A percentile compares a stretch with the other conserved stretches of the same genome.
phyloP scores from a whole-genome alignment of 2,329 filamentous ascomycete species.

The Epicoccum sorghinum region DNA sequence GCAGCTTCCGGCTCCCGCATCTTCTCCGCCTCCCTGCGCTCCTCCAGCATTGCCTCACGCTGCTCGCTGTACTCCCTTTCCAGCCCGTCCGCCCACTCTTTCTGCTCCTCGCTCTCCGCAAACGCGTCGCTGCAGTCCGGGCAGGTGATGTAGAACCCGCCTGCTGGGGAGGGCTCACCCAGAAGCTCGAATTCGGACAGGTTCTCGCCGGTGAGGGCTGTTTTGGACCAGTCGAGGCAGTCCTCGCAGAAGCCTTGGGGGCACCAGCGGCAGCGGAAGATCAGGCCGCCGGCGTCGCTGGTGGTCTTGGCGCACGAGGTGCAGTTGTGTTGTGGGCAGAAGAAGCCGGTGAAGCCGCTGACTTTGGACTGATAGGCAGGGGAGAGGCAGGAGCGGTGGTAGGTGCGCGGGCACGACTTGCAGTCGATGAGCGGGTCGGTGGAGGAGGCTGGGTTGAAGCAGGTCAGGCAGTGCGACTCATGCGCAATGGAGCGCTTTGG shows the following conservation, averaged over 20 bases:
- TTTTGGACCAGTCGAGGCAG: constrained; percentile 61
- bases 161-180: constrained; percentile 48
- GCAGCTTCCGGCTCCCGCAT: no score
- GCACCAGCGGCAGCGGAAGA: constrained; percentile 63
- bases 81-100: constrained; percentile 30
- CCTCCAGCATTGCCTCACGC: constrained; percentile 28
- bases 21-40: constrained; percentile 22
- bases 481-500: constrained; percentile 56
- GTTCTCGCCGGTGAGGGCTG: constrained; percentile 58
- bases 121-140: constrained; percentile 45
- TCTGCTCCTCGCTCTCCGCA: constrained; percentile 26
- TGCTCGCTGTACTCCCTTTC: constrained; percentile 33
- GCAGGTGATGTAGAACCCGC: constrained; percentile 62
- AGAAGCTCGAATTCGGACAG: constrained; percentile 61
- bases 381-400: constrained; percentile 59
- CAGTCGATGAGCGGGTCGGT: constrained; percentile 56
- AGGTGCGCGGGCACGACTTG: constrained; percentile 60
- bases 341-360: constrained; percentile 54
- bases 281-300: constrained; percentile 54
- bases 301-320: constrained; percentile 60
- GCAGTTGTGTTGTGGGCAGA: constrained; percentile 64
- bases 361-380: constrained; percentile 50
- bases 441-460: constrained; percentile 50
- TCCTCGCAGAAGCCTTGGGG: constrained; percentile 64
- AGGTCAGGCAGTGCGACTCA: constrained; percentile 60